phyloP scores from a whole-genome alignment of 345 rosid species.

The Salix brachista region DNA sequence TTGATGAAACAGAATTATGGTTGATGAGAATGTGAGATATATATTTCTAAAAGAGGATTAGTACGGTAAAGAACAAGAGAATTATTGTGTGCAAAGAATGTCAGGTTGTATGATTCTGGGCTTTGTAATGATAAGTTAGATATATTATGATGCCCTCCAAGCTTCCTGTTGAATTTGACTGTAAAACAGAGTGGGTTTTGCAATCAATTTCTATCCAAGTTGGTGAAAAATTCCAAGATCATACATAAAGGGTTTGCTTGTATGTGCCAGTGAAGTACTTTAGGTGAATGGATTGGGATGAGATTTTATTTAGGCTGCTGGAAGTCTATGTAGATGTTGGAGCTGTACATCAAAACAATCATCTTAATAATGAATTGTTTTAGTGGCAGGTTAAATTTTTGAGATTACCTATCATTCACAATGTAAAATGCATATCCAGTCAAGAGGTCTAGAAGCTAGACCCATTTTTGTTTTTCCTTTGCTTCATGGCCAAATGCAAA shows the following conservation, averaged over 20 bases:
- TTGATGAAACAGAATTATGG: neutral
- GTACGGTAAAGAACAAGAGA: neutral
- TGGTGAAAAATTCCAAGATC: neutral
- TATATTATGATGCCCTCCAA: neutral
- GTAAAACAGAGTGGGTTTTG: neutral
- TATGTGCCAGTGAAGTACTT: neutral
- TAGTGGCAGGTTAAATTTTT: neutral
- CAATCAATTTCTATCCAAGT: neutral
- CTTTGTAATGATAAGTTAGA: neutral
- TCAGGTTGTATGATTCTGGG: neutral
- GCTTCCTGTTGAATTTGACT: neutral
- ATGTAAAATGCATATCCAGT: neutral
- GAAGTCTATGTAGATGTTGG: neutral
- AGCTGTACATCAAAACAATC: neutral
- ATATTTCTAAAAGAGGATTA: neutral
- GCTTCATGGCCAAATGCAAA: neutral
- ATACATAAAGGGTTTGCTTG: neutral
- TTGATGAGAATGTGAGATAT: neutral
- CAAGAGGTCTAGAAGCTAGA: neutral
- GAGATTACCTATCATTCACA: neutral
- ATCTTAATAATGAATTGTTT: neutral
- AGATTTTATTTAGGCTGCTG: neutral
- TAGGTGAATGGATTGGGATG: neutral
- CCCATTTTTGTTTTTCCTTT: neutral
- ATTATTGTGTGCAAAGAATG: neutral